Evolutionary conservation across 176 grass and related monocot genomes (phyloP), one percentile per base, ranked within the genome.

Genomic region (Ensete ventricosum): DNA sequence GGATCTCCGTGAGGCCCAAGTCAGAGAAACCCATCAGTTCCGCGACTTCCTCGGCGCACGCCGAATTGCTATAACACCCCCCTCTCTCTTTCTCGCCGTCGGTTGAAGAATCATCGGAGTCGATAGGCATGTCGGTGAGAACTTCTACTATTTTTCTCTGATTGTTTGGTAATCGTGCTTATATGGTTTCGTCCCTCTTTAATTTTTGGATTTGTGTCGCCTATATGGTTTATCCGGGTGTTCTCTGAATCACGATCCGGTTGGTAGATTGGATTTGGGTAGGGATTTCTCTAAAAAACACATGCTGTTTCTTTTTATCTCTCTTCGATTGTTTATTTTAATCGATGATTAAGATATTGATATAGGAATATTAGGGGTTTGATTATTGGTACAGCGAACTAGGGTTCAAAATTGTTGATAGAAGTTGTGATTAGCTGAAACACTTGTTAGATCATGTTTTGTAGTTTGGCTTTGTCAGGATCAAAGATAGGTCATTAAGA

Each of bases 101-200:
- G 8, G 20, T 1, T 2, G 67, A 51, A 51, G 43, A 34, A 51
- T 50, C 10, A 1, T 48, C 29, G 14, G 29, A 19, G 34, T 70
- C 17, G 67, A 70, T 20, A 11, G 48, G 16, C 67, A 70, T 70
- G 65, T 67, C 65, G 67, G 67, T 70, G 67, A 70, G 67, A 20
- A 10, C 2, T 20, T 11, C 67, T 50, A 3, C 34, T n/a, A 1
- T 14, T 8, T 50, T 50, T 51, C 67, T 9, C 14, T 9, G 1
- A n/a, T 70, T n/a, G 13, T 50, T 50, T 51, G 9, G 11, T 0
- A 16, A n/a, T 50, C 19, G 67, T 70, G 58, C 7, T 22, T 22
- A 2, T 20, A 52, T 8, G 67, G 67, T 50, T 49, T 50, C 10
- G 67, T 50, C 7, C n/a, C 34, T 69, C 9, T 50, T 9, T 48